phyloP scores from a whole-genome alignment of 208 protist species.

The Crithidia sp. region DNA sequence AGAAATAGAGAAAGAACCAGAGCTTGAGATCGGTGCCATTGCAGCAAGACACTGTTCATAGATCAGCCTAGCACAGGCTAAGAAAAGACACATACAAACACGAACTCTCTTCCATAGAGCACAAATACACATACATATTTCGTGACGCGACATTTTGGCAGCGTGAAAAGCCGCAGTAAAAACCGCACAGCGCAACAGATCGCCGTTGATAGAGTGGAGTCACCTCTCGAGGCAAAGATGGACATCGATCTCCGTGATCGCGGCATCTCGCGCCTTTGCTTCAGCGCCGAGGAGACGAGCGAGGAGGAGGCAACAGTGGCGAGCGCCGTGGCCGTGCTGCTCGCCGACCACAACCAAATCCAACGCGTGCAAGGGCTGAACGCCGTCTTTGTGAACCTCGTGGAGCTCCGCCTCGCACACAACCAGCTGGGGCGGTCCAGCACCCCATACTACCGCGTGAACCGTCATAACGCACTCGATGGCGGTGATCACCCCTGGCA shows the following conservation, averaged over 20 bases:
- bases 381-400: conserved; percentile 58
- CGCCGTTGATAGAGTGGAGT: no score
- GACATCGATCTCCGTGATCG: conserved; percentile 74
- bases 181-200: no score
- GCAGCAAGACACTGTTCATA: no score
- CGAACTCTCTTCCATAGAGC: no score
- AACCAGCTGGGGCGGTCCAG: conserved; percentile 63
- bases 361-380: conserved; percentile 55
- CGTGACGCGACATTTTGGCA: no score
- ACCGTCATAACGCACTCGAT: neutral
- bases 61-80: no score
- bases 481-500: neutral
- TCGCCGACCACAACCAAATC: conserved; percentile 66
- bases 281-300: conserved; percentile 41
- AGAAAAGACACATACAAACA: no score
- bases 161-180: no score
- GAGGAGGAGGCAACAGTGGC: conserved; percentile 60
- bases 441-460: conserved; percentile 29
- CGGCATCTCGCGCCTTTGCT: conserved; percentile 72
- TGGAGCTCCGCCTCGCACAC: conserved; percentile 65
- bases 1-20: no score
- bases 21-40: no score
- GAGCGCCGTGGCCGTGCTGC: conserved; percentile 45
- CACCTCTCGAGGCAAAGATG: conserved; percentile 33
- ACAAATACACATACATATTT: no score